Base-by-base conservation (phyloP, 1,284 basidiomycete genomes). In the Ustilago lituana region DNA sequence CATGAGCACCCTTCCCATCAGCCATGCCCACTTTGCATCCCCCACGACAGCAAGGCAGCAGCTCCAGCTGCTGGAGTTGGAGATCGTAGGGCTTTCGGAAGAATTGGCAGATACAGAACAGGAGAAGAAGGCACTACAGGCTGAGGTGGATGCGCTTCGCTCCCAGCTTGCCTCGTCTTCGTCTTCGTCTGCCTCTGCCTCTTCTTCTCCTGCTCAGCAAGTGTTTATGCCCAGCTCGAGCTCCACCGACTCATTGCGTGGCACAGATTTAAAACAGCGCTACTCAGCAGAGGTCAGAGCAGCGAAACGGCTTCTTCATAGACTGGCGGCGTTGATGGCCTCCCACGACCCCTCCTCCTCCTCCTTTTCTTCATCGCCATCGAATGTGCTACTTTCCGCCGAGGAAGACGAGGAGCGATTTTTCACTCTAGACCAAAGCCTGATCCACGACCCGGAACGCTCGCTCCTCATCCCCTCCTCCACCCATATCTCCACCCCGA, bases 371-470 rank as follows among this genome's bases (percentile, higher is more conserved):
- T 15, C 7, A 8, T 15, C 33, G 33, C 7, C 33, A n/a, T 36
- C 17, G 8, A 36, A n/a, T 38, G n/a, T n/a, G n/a, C n/a, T 17
- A 10, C 15, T 9, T 9, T 10, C 36, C n/a, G 19, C 26, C 7
- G 14, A 7, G 10, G 27, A 10, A 15, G 52, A 51, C 19, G 37
- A 43, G 14, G 27, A 23, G 3, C 22, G 17, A 3, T 27, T 29
- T 12, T 59, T 63, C 26, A 37, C 32, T 9, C 29, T 69, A 14
- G 66, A 69, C 19, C 46, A 50, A 20, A 63, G 60, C 35, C 31
- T 69, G 10, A n/a, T 49, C 2, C 33, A 43, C 15, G 68, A 66
- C 20, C 47, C 60, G 5, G 66, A 69, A 9, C 32, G 55, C 2
- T 61, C 56, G 7, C 9, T 63, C 29, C 19, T 66, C 23, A 38